These are phyloP conservation scores for Curvularia sp. DNA, from an alignment of 2,329 filamentous ascomycete genomes.

Conservation along the genomic window DNA sequence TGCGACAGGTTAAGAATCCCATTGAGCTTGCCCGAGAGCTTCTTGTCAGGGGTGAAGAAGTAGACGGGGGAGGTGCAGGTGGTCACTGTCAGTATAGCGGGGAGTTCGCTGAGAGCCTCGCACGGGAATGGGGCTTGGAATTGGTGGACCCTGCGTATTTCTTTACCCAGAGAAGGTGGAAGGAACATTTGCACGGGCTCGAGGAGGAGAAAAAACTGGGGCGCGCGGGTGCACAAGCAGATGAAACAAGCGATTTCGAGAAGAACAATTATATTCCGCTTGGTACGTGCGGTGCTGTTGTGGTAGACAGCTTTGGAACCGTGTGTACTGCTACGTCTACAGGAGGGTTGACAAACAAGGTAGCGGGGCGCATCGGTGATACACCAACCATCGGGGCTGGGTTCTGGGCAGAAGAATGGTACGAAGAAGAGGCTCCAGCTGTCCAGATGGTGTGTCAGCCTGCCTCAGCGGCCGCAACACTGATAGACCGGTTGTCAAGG, in stretches of 20 bases:
- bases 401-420: slow-evolving; percentile 90
- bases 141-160: slow-evolving; percentile 75
- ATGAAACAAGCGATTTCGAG: slow-evolving; percentile 60
- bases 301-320: slow-evolving; percentile 76
- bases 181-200: slow-evolving; percentile 73
- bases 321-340: slow-evolving; percentile 71
- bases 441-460: slow-evolving; percentile 32
- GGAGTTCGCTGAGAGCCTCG: slow-evolving; percentile 71
- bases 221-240: slow-evolving; percentile 30
- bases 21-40: slow-evolving; percentile 75
- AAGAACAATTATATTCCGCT: slow-evolving; percentile 74
- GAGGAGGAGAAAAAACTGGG: slow-evolving; percentile 53
- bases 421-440: slow-evolving; percentile 32
- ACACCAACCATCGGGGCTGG: slow-evolving; percentile 84
- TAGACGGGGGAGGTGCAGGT: slow-evolving; percentile 66
- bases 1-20: slow-evolving; percentile 79
- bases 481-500: slow-evolving; percentile 36
- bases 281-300: slow-evolving; percentile 84
- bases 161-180: slow-evolving; percentile 79
- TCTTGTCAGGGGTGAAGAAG: slow-evolving; percentile 69
- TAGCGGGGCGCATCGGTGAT: slow-evolving; percentile 83
- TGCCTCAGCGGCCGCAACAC: slow-evolving; percentile 19
- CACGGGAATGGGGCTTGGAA: slow-evolving; percentile 71
- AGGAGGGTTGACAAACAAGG: slow-evolving; percentile 87
- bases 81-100: slow-evolving; percentile 76